Evolutionary conservation across 371 early-diverging fungal genomes (phyloP), one percentile per base, ranked within the genome.

Genomic region (Umbelopsis sp.): DNA sequence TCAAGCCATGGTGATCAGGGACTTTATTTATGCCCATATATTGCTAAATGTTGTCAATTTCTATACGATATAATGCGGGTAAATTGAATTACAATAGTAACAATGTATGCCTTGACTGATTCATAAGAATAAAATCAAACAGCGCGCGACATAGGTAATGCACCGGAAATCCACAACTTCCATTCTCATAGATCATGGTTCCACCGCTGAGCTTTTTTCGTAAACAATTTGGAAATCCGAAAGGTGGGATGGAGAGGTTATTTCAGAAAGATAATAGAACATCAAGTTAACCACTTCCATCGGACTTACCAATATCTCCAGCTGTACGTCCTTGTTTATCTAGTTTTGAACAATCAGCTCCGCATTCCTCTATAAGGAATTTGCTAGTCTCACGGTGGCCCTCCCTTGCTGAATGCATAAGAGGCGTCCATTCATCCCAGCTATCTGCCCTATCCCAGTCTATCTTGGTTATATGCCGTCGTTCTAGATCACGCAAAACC

Each of bases 381-480:
- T 63, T 52, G 10, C 80, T 76, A 22, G 73, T 46, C 12, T 72
- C 53, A 0, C 74, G 3, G 65, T 84, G 74, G 0, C 83, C 81
- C 65, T 86, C 72, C 63, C 74, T 77, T 14, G 81, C 73, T 9
- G 84, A 81, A 69, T 84, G 81, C 80, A 84, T 81, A 0, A 86
- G 65, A 16, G 84, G 78, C 12, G 86, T 80, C 84, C 84, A 86
- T 14, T 57, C 48, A 68, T 86, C 86, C 86, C 83, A 86, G 18
- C 63, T 45, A 67, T 86, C 86, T 2, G 72, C 70, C 32, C 20
- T 38, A 68, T 86, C 73, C 80, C 80, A 78, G 24, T 75, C 20
- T 7, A 70, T 35, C 18, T 41, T 20, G 38, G 35, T 22, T 22
- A 10, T 12, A 6, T 41, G 22, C 14, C n/a, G 32, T n/a, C 22